A percentile compares a stretch with the other conserved stretches of the same genome.
phyloP scores from a whole-genome alignment of 1,139 yeast species.

The Suhomyces kunorum region DNA sequence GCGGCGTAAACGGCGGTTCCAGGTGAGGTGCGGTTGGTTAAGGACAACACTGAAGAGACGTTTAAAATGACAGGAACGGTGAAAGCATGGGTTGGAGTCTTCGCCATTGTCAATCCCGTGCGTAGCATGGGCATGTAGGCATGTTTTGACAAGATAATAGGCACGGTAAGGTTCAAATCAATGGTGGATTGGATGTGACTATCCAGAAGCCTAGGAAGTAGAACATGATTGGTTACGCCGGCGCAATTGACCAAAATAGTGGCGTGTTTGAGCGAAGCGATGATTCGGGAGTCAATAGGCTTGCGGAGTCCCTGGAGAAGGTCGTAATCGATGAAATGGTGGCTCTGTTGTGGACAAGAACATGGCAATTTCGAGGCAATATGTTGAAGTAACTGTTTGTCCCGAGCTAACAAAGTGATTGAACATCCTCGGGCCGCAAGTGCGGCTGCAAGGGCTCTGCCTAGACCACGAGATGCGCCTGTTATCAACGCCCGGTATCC shows the following conservation, averaged over 20 bases:
- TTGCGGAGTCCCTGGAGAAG: slow-evolving; percentile 24
- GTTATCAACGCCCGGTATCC: slow-evolving; percentile 61
- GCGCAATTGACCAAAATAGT: slow-evolving; percentile 76
- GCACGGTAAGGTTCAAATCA: slow-evolving; percentile 62
- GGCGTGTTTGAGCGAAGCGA: slow-evolving; percentile 24
- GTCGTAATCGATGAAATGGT: slow-evolving; percentile 55
- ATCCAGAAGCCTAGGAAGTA: slow-evolving; percentile 49
- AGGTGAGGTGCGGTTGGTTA: slow-evolving; percentile 35
- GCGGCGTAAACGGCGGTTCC: slow-evolving; percentile 84
- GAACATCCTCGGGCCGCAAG: slow-evolving; percentile 65
- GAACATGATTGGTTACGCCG: slow-evolving; percentile 66
- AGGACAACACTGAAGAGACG: slow-evolving; percentile 70
- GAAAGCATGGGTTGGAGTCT: background rate
- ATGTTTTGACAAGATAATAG: slow-evolving; percentile 57
- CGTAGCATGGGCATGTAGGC: slow-evolving; percentile 52
- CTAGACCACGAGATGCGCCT: slow-evolving; percentile 88
- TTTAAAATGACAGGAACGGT: slow-evolving; percentile 50
- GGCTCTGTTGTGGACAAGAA: slow-evolving; percentile 37
- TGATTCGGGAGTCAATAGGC: slow-evolving; percentile 14
- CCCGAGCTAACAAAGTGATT: slow-evolving; percentile 63
- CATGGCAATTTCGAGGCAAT: slow-evolving; percentile 38
- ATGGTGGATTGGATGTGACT: slow-evolving; percentile 51
- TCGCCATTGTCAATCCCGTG: slow-evolving; percentile 12
- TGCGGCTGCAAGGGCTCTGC: slow-evolving; percentile 59
- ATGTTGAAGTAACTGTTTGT: slow-evolving; percentile 35